Conservation (phyloP, 768 basidiomycete genomes). For the Exsudoporus frostii region DNA sequence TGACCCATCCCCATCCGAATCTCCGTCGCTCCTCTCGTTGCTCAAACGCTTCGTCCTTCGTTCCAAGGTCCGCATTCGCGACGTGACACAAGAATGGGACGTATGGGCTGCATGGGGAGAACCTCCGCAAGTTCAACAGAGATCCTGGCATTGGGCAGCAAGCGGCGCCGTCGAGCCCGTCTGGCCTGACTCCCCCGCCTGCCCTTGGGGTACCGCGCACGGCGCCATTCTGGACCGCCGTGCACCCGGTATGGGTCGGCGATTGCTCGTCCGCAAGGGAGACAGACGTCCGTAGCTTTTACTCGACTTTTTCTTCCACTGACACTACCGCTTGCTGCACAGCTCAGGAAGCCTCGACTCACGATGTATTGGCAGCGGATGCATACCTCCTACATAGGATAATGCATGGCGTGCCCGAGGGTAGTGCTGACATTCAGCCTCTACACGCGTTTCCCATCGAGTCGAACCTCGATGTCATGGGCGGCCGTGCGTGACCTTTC, state of each 20-base stretch:
- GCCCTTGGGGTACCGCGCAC: constrained; percentile 63
- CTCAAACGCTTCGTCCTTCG: constrained; percentile 85
- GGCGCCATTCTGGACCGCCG: constrained; percentile 58
- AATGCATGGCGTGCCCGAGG: constrained; percentile 84
- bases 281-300: constrained; percentile 60
- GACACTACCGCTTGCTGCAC: constrained; percentile 6
- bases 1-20: constrained; percentile 58
- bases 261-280: constrained; percentile 68
- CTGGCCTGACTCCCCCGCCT: constrained; percentile 50
- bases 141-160: constrained; percentile 52
- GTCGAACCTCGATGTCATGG: constrained; percentile 92
- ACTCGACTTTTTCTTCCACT: neutral
- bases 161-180: constrained; percentile 78
- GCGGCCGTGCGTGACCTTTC: constrained; percentile 63
- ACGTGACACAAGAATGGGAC: constrained; percentile 74
- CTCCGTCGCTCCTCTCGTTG: constrained; percentile 58
- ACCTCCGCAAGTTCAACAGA: constrained; percentile 35
- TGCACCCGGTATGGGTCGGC: constrained; percentile 74
- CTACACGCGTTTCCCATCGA: constrained; percentile 89
- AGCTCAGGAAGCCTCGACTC: constrained; percentile 55
- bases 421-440: constrained; percentile 68
- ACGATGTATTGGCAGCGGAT: constrained; percentile 50
- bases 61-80: constrained; percentile 80
- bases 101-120: constrained; percentile 82
- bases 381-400: constrained; percentile 80